Evolutionary conservation across 2,329 filamentous ascomycete species (phyloP).

Genomic region (Penicillium sp.): DNA sequence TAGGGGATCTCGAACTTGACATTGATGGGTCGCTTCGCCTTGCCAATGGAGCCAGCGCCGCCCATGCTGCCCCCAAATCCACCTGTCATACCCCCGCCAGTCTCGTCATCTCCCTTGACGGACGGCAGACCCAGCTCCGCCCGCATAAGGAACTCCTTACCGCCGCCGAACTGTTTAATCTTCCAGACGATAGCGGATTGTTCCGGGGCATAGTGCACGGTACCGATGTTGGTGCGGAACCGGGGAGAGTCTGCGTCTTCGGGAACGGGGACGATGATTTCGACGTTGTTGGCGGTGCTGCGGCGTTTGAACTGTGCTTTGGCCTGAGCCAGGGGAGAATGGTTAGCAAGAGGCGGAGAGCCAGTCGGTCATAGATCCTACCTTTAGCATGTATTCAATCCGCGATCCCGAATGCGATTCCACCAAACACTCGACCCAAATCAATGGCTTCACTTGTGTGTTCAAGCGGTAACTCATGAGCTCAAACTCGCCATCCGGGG

Average conservation of each 20-base stretch:
- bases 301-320: slow-evolving; percentile 96
- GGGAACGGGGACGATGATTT: slow-evolving; percentile 93
- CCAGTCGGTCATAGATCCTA: slow-evolving; percentile 23
- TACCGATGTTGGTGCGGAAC: slow-evolving; percentile 95
- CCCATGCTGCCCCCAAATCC: slow-evolving; percentile 97
- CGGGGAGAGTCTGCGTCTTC: slow-evolving; percentile 94
- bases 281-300: slow-evolving; percentile 97
- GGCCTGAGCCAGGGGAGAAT: slow-evolving; percentile 48
- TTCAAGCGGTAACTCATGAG: slow-evolving; percentile 99
- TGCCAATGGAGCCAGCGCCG: slow-evolving; percentile 69
- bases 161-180: slow-evolving; percentile 99
- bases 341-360: not conserved
- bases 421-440: slow-evolving; percentile 98
- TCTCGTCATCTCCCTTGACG: slow-evolving; percentile 91
- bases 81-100: slow-evolving; percentile 94
- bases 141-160: slow-evolving; percentile 97
- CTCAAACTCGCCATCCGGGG: slow-evolving; percentile 96
- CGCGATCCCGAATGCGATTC: slow-evolving; percentile 92
- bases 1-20: slow-evolving; percentile 99
- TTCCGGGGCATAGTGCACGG: slow-evolving; percentile 95
- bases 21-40: slow-evolving; percentile 93
- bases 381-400: slow-evolving; percentile 98
- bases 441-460: slow-evolving; percentile 95
- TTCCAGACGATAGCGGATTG: slow-evolving; percentile 99
- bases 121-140: slow-evolving; percentile 91